Base-by-base conservation (phyloP, 257 asterid genomes). In the Solanum lycopersicoides region DNA sequence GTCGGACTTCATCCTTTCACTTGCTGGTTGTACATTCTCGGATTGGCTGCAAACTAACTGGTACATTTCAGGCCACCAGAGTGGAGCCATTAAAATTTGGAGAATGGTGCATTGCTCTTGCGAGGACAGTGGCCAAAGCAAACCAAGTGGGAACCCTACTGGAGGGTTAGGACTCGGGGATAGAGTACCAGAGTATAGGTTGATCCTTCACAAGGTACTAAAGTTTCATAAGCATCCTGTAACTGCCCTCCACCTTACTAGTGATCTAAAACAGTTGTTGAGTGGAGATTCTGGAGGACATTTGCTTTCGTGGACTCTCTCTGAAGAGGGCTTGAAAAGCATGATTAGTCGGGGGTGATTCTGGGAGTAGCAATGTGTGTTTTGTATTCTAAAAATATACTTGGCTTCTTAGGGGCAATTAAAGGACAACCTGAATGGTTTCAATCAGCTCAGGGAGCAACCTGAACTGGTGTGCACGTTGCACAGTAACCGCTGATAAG, bases 1-100 rank as follows among this genome's bases (percentile, higher is more conserved):
- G 23, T 97, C 99, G 1, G 99, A 97, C 88, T 94, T 90, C 91
- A 95, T 97, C 83, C 90, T 94, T 77, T 95, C 99, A 3, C 94
- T 97, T 35, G 89, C 98, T 0, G 97, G 98, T 30, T 92, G 94
- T 28, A 91, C 91, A 45, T 96, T 90, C 88, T 96, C 98, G 10
- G 99, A 97, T 86, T 97, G 99, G 98, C 85, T 88, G 83, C 96
- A 96, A 82, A 91, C 95, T 9, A 91, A 90, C 85, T 97, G 99
- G 99, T 97, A 93, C 44, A 96, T 92, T 83, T 97, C 99, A 0
- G 99, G 99, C 60, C 99, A 97, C 93, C 98, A 96, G 89, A 97
- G 99, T 80, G 99, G 99, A n/a, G 98, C 99, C 12, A 94, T 96
- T 77, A 97, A 97, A 92, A 93, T 97, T 79, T 97, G 99, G 99